phyloP scores from a whole-genome alignment of 371 early-diverging fungal species.

The Lichtheimia corymbifera region DNA sequence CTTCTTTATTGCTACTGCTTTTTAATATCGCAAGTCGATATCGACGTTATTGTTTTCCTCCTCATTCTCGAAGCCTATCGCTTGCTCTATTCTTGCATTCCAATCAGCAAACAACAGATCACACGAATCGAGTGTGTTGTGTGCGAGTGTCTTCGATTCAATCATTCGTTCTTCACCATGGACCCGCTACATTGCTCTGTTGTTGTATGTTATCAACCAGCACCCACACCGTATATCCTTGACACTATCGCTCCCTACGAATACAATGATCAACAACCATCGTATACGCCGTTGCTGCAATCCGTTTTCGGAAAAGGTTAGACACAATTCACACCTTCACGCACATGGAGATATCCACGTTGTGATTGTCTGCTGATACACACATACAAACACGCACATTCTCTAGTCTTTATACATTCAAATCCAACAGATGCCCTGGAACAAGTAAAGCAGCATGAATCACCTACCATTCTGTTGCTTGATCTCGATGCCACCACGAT shows the following conservation, averaged over 20 bases:
- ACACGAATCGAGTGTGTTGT: not conserved
- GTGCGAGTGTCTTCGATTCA: conserved; percentile 5
- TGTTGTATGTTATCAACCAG: conserved; percentile 19
- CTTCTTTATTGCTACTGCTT: not conserved
- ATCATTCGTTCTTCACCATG: conserved; percentile 5
- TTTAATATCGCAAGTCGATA: not conserved
- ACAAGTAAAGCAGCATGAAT: conserved; percentile 17
- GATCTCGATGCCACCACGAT: conserved; percentile 14
- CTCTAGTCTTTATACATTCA: conserved; percentile 53
- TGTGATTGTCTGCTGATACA: not conserved
- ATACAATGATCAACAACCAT: conserved; percentile 3
- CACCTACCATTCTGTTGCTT: conserved; percentile 9
- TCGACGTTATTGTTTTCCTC: not conserved
- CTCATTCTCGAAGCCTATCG: not conserved
- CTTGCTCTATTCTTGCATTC: not conserved
- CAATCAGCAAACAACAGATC: not conserved
- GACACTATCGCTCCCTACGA: conserved; percentile 4
- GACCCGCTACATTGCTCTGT: conserved; percentile 24
- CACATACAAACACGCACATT: not conserved
- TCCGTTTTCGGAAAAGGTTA: conserved; percentile 25
- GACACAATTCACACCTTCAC: too few relatives aligned
- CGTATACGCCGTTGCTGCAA: conserved; percentile 15
- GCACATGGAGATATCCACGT: not conserved
- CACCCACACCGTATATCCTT: conserved; percentile 20
- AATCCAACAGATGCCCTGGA: conserved; percentile 28